Conservation (phyloP, 768 basidiomycete genomes). For the Suillus tomentosus region DNA sequence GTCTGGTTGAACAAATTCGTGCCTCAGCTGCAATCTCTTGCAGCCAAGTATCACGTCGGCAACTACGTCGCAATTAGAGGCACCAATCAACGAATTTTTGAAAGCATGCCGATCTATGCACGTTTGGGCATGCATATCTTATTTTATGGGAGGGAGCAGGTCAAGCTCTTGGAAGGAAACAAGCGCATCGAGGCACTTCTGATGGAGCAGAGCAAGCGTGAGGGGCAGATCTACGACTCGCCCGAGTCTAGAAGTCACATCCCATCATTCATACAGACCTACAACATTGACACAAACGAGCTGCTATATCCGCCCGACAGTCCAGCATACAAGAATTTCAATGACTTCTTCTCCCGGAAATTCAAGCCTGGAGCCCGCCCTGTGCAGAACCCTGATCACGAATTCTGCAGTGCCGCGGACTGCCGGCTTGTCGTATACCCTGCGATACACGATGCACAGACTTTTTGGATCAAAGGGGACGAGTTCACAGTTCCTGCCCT, state of each 20-base stretch:
- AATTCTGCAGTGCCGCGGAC: conserved; percentile 70
- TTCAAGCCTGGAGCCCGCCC: conserved; percentile 63
- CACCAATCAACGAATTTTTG: conserved; percentile 57
- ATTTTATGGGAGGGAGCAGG: conserved; percentile 58
- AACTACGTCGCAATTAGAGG: conserved; percentile 58
- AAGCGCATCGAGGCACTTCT: conserved; percentile 52
- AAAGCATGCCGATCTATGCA: conserved; percentile 74
- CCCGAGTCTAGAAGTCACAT: conserved; percentile 53
- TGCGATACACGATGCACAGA: conserved; percentile 55
- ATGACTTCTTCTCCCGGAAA: conserved; percentile 72
- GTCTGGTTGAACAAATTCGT: conserved; percentile 49
- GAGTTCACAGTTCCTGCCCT: conserved; percentile 68
- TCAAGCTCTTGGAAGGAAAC: conserved; percentile 48
- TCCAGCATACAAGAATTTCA: conserved; percentile 65
- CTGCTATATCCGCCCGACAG: conserved; percentile 61
- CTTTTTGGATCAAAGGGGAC: conserved; percentile 79
- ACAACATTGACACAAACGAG: conserved; percentile 56
- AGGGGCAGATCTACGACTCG: conserved; percentile 59
- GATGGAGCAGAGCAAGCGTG: conserved; percentile 52
- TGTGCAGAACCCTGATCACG: conserved; percentile 49
- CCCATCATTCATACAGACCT: conserved; percentile 56
- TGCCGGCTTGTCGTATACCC: conserved; percentile 72
- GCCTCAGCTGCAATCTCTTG: conserved; percentile 58
- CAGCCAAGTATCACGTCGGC: conserved; percentile 54
- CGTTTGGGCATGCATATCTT: conserved; percentile 78